Evolutionary conservation across 306 rosid genomes (phyloP).

Genomic region (Senna tora): DNA sequence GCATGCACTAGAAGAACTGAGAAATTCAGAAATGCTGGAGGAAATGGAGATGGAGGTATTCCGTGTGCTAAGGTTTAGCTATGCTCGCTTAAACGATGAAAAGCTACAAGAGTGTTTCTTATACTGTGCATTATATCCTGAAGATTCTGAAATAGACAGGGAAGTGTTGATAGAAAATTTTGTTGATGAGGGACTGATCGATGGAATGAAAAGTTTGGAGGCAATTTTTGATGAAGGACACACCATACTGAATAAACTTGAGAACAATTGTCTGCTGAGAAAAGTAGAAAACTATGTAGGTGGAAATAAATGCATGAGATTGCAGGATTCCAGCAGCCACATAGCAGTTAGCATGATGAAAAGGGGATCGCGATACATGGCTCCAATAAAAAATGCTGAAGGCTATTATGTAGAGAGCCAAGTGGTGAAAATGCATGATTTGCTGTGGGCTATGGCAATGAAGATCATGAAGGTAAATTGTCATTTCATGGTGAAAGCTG

Average conservation of each 20-base stretch:
- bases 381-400: slow-evolving; percentile 22
- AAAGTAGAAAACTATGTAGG: slow-evolving; percentile 24
- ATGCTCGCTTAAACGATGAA: not conserved
- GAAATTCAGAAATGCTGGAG: not conserved
- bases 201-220: slow-evolving; percentile 36
- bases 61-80: slow-evolving; percentile 23
- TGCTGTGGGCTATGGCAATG: slow-evolving; percentile 36
- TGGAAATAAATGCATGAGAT: slow-evolving; percentile 11
- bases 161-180: slow-evolving; percentile 36
- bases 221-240: slow-evolving; percentile 35
- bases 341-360: slow-evolving; percentile 35
- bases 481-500: slow-evolving; percentile 29
- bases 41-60: slow-evolving; percentile 44
- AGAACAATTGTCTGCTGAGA: slow-evolving; percentile 16
- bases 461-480: not conserved
- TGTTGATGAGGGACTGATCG: slow-evolving; percentile 36
- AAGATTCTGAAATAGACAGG: slow-evolving; percentile 36
- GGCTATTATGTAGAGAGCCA: slow-evolving; percentile 1
- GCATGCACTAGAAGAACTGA: slow-evolving; percentile 23
- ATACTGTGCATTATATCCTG: slow-evolving; percentile 38
- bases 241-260: slow-evolving; percentile 30
- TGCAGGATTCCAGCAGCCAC: slow-evolving; percentile 32
- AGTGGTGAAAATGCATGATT: slow-evolving; percentile 38
- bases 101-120: slow-evolving; percentile 21
- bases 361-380: slow-evolving; percentile 19